Conservation (phyloP, 495 filamentous ascomycete genomes). For the Chaetomium tenue region DNA sequence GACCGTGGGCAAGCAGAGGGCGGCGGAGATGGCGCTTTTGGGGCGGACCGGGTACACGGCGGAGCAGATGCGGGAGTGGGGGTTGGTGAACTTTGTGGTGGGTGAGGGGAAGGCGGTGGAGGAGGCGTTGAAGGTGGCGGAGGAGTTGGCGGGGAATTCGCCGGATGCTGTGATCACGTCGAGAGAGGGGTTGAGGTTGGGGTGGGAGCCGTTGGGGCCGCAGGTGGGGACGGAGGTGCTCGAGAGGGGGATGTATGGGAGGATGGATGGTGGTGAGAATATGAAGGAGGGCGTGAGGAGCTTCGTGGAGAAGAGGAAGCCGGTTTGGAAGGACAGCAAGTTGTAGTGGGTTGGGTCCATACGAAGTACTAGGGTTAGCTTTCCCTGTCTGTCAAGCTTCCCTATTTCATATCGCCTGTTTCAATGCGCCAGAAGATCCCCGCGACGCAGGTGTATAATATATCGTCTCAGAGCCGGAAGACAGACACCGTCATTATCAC, state of each 20-base stretch:
- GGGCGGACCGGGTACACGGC: slow-evolving; percentile 60
- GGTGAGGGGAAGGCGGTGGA: slow-evolving; percentile 48
- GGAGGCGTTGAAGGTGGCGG: slow-evolving; percentile 54
- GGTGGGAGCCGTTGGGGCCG: slow-evolving; percentile 61
- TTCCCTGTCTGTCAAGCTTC: too few relatives aligned
- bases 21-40: slow-evolving; percentile 71
- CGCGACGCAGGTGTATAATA: too few relatives aligned
- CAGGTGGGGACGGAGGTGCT: slow-evolving; percentile 61
- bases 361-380: too few relatives aligned
- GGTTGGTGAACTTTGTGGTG: slow-evolving; percentile 72
- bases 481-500: too few relatives aligned
- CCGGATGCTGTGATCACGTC: slow-evolving; percentile 73
- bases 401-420: too few relatives aligned
- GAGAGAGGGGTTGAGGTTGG: slow-evolving; percentile 62
- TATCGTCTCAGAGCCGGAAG: too few relatives aligned
- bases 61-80: slow-evolving; percentile 64
- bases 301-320: slow-evolving; percentile 76
- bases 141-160: slow-evolving; percentile 58
- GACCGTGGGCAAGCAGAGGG: slow-evolving; percentile 65
- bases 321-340: slow-evolving; percentile 71
- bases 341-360: slow-evolving; percentile 44
- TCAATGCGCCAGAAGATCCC: too few relatives aligned
- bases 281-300: slow-evolving; percentile 73
- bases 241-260: slow-evolving; percentile 56
- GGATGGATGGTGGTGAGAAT: slow-evolving; percentile 66